Evolutionary conservation across 129 eudicot genomes (phyloP).

Genomic region (Pittosporum tobira): DNA sequence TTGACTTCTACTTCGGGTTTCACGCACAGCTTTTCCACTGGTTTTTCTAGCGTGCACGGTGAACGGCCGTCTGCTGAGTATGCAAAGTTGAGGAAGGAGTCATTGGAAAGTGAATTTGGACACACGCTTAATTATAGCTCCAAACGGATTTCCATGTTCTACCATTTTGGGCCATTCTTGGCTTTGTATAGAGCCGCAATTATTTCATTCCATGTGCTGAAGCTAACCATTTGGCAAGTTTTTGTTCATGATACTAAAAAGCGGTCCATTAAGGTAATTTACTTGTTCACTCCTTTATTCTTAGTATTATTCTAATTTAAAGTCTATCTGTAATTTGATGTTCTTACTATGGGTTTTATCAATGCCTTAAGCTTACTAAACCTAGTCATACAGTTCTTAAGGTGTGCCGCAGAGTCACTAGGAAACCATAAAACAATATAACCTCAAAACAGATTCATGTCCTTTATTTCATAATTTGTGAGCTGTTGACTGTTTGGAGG

Average conservation of each 20-base stretch:
- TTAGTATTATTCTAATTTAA: too few relatives aligned
- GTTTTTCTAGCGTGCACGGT: conserved; percentile 76
- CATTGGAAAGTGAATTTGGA: conserved; percentile 88
- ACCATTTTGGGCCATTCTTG: conserved; percentile 79
- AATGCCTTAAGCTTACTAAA: too few relatives aligned
- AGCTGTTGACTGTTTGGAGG: too few relatives aligned
- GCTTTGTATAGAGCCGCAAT: conserved; percentile 91
- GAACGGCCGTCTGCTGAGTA: conserved; percentile 86
- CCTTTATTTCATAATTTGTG: too few relatives aligned
- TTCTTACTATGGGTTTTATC: too few relatives aligned
- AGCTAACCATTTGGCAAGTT: conserved; percentile 60
- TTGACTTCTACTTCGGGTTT: conserved; percentile 2
- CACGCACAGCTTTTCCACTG: conserved; percentile 62
- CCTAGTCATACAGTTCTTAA: too few relatives aligned
- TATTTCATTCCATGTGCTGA: conserved; percentile 72
- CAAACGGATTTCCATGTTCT: conserved; percentile 55
- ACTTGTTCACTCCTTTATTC: too few relatives aligned
- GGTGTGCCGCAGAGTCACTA: too few relatives aligned
- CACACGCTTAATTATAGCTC: conserved; percentile 56
- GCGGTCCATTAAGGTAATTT: conserved; percentile 63
- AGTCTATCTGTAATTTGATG: too few relatives aligned
- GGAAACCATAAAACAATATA: too few relatives aligned
- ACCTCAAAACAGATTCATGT: too few relatives aligned
- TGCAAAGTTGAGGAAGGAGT: conserved; percentile 83
- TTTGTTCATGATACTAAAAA: conserved; percentile 64